Percentiles rank a stretch among this genome's conserved stretches.
Conservation (phyloP, 106 monocot species). For the Dendrobium huoshanense region DNA sequence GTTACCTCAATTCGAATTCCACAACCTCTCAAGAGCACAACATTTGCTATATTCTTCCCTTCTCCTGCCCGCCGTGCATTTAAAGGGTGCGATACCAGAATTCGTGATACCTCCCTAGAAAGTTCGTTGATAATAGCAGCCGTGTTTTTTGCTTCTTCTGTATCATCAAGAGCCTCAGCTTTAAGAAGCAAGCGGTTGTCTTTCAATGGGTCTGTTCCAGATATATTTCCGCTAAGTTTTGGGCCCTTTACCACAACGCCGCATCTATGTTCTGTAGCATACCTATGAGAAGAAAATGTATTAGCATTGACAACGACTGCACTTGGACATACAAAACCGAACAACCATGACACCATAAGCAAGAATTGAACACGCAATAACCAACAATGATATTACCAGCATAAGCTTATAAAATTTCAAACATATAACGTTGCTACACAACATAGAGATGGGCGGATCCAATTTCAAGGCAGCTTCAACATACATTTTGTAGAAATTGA, state of each 20-base stretch:
- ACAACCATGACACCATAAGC: not conserved
- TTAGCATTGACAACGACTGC: not conserved
- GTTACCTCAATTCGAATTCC: slow-evolving; percentile 96
- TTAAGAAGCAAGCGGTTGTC: slow-evolving; percentile 87
- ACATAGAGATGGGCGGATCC: not conserved
- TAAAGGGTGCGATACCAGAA: slow-evolving; percentile 71
- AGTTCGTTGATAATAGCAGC: slow-evolving; percentile 85
- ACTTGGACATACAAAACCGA: not conserved
- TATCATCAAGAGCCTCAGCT: slow-evolving; percentile 82
- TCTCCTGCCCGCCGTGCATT: slow-evolving; percentile 67
- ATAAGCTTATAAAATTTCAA: not conserved
- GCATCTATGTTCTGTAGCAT: slow-evolving; percentile 98
- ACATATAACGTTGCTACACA: not conserved
- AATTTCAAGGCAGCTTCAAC: too few species aligned
- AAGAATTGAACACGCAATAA: not conserved
- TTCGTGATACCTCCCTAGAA: slow-evolving; percentile 73
- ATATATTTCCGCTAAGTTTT: slow-evolving; percentile 94
- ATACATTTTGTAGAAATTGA: too few species aligned
- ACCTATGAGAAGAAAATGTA: slow-evolving; percentile 36
- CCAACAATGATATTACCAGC: not conserved
- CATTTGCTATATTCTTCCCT: slow-evolving; percentile 87
- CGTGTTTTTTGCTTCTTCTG: slow-evolving; percentile 84
- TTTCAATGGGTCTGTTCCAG: slow-evolving; percentile 96
- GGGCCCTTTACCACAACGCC: slow-evolving; percentile 99
- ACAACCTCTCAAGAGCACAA: slow-evolving; percentile 93